Evolutionary conservation across 2,329 filamentous ascomycete genomes (phyloP), one percentile per base, ranked within the genome.

Genomic region (Dothistroma septosporum): DNA sequence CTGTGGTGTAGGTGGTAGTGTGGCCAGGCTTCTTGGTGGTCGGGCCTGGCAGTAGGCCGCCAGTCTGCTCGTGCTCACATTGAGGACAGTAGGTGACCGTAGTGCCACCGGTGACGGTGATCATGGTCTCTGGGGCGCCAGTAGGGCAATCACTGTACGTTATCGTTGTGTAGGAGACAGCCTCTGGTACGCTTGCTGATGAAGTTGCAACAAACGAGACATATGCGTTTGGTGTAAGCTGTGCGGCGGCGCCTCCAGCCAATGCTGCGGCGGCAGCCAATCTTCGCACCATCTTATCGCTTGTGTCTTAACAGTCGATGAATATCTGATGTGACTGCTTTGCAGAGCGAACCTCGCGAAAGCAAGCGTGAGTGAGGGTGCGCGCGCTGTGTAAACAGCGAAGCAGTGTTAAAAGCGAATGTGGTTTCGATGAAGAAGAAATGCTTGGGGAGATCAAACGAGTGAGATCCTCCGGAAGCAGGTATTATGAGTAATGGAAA

Each of bases 41-140:
- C 16, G 31, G 49, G 24, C 24, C 24, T 28, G 24, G 24, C 24
- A 6, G 24, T 28, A 28, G 24, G 24, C 24, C 24, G 24, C 24
- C 33, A 7, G 53, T 58, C 12, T 60, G 19, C 24, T 22, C 55
- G 53, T 65, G 61, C 47, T 70, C 61, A 64, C 74, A 76, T 57
- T 69, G 65, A 19, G 73, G 73, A 63, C 74, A 76, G 68, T 72
- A 73, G 8, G 74, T 76, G 47, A 74, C 68, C 7, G 73, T 76
- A 19, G 71, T 61, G 33, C 70, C 70, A 11, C 72, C 64, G 14
- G 72, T 74, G 56, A 75, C 64, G 28, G 74, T 75, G 61, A 74
- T 68, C 62, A 75, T 63, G 9, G 67, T 71, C 61, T 69, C 67
- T 50, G 69, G 64, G 4, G 70, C 63, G 19, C 61, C 58, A 57